A percentile compares a stretch with the other conserved stretches of the same genome.
Conservation (phyloP, 768 basidiomycete species). For the Pluteus cervinus region DNA sequence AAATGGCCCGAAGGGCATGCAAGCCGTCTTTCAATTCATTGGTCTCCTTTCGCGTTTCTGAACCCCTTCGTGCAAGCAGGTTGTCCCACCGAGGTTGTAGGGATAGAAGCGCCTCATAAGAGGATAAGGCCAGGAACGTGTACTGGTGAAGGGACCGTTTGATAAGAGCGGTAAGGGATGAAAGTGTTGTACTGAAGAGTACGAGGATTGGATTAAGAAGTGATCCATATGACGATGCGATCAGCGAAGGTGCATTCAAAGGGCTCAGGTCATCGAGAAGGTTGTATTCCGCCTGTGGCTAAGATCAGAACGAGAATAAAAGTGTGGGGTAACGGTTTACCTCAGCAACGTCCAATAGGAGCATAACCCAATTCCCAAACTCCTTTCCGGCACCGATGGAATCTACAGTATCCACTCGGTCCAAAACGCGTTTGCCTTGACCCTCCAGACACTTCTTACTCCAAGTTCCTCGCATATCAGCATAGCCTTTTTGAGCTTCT, state of each 20-base stretch:
- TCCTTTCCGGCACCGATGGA: conserved; percentile 62
- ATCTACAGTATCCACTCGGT: conserved; percentile 65
- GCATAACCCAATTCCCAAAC: conserved; percentile 65
- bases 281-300: conserved; percentile 56
- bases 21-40: conserved; percentile 74
- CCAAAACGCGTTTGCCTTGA: conserved; percentile 62
- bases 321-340: conserved; percentile 26
- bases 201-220: conserved; percentile 60
- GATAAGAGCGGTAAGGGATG: conserved; percentile 56
- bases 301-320: not conserved
- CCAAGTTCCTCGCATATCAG: conserved; percentile 84
- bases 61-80: conserved; percentile 46
- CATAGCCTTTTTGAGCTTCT: conserved; percentile 79
- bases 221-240: conserved; percentile 54
- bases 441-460: conserved; percentile 66
- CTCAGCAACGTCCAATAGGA: conserved; percentile 61
- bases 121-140: conserved; percentile 72
- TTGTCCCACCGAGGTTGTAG: conserved; percentile 65
- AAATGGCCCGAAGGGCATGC: conserved; percentile 57
- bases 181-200: conserved; percentile 61
- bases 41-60: conserved; percentile 34
- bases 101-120: conserved; percentile 52
- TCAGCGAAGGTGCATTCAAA: conserved; percentile 39
- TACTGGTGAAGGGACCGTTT: conserved; percentile 76
- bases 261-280: conserved; percentile 60